Conservation (phyloP, 1,284 basidiomycete species). For the Athelia sp. region DNA sequence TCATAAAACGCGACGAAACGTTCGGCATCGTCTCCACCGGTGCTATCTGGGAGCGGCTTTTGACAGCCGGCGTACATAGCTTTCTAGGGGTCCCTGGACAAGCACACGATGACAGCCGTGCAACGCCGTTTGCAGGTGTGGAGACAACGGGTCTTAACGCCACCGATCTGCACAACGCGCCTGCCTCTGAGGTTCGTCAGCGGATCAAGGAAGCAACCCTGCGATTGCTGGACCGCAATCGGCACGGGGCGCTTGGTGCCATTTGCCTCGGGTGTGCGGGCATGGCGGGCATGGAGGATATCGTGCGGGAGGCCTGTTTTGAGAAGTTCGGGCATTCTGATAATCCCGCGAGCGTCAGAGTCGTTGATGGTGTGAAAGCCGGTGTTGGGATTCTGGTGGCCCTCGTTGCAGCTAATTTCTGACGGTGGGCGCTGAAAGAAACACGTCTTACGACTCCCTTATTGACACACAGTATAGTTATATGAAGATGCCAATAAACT, state of each 20-base stretch:
- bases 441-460: no score
- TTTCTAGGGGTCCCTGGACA: conserved; percentile 8
- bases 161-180: conserved; percentile 33
- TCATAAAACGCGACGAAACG: conserved; percentile 9
- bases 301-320: conserved; percentile 25
- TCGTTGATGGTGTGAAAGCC: conserved; percentile 38
- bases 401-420: not conserved
- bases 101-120: not conserved
- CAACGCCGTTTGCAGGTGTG: conserved; percentile 31
- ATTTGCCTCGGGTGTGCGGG: conserved; percentile 45
- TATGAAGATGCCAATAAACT: no score
- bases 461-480: no score
- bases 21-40: conserved; percentile 49
- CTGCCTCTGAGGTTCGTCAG: conserved; percentile 27
- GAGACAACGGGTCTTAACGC: conserved; percentile 38
- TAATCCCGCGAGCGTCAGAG: conserved; percentile 18
- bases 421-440: no score
- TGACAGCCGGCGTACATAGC: conserved; percentile 28
- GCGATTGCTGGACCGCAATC: conserved; percentile 13
- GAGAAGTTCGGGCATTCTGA: conserved; percentile 12
- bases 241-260: conserved; percentile 14
- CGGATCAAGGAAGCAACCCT: conserved; percentile 29
- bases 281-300: conserved; percentile 40
- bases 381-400: conserved; percentile 15
- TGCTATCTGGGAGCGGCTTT: conserved; percentile 35